Evolutionary conservation across 1,284 basidiomycete species (phyloP).

Genomic region (Malassezia sympodialis): DNA sequence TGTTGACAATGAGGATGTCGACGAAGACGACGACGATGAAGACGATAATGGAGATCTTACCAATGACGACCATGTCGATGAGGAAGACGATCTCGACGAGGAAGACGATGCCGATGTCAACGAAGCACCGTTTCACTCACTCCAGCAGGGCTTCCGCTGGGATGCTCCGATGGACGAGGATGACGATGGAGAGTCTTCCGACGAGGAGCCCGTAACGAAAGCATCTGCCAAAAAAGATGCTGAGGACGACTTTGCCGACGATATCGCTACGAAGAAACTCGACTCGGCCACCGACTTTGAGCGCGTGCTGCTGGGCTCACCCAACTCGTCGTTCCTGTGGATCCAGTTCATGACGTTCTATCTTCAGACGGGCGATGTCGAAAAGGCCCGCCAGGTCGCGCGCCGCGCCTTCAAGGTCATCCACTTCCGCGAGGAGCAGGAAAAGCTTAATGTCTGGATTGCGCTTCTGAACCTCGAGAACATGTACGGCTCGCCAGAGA

Average conservation of each 20-base stretch:
- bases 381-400: slow-evolving; percentile 80
- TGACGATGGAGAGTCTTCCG: slow-evolving; percentile 46
- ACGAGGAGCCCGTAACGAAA: slow-evolving; percentile 11
- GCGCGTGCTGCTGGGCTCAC: slow-evolving; percentile 81
- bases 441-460: slow-evolving; percentile 96
- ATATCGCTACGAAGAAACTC: slow-evolving; percentile 52
- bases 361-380: slow-evolving; percentile 84
- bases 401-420: slow-evolving; percentile 75
- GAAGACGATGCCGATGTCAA: slow-evolving; percentile 19
- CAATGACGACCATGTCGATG: slow-evolving; percentile 25
- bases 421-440: slow-evolving; percentile 88
- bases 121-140: neutral
- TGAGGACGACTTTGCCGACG: slow-evolving; percentile 39
- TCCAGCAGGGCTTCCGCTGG: slow-evolving; percentile 15
- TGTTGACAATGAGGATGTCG: neutral
- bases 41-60: no score
- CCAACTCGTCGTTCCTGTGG: slow-evolving; percentile 96
- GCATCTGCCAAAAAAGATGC: slow-evolving; percentile 25
- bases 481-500: slow-evolving; percentile 65
- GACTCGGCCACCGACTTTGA: slow-evolving; percentile 91
- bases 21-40: neutral
- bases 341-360: slow-evolving; percentile 99
- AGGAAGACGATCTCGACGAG: slow-evolving; percentile 23
- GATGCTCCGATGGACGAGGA: slow-evolving; percentile 52
- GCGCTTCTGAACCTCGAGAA: slow-evolving; percentile 92